Base-by-base conservation (phyloP, 768 basidiomycete species). In the Hydnum rufescens region DNA sequence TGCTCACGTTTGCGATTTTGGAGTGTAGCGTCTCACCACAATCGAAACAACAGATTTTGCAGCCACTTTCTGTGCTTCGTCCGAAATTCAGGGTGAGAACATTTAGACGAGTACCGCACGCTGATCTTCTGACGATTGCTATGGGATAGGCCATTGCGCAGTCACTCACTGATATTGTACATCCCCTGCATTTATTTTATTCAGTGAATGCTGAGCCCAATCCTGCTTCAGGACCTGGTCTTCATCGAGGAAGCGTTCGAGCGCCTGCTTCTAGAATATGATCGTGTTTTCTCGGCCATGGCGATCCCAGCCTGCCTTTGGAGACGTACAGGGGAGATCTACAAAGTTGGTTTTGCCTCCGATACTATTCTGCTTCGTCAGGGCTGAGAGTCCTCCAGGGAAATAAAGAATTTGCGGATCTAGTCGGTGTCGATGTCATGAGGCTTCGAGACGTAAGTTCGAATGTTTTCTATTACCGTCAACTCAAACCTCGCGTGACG, bases 241-340 rank as follows among this genome's bases (percentile, higher is more conserved):
- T 93, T 95, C 64, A 92, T 99, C 60, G 93, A 97, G 64, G 93
- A 97, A 66, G 90, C 85, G 0, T 96, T 97, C 60, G 93, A 99
- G 64, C 82, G 92, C 1, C 72, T 96, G 55, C 71, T 99, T 53
- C 76, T 97, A 22, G 90, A 95, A 62, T 96, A 96, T 57, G 93
- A 96, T 63, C 81, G 90, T 23, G 88, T 85, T 13, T 87, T 88
- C 66, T 80, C 81, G 51, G 89, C 87, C 0, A 96, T 99, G 82
- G 90, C 88, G 31, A 89, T 97, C 3, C 93, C 93, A 0, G 90
- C 90, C 0, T 99, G 93, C 58, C 73, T 96, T 4, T 97, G 93
- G 93, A 73, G 92, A 26, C 71, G 93, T 47, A 99, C 93, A 2
- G 93, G 93, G 31, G 92, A 97, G 68, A 97, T 97, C 57, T 97